Evolutionary conservation across 306 rosid genomes (phyloP).

Genomic region (Castanospermum australe): DNA sequence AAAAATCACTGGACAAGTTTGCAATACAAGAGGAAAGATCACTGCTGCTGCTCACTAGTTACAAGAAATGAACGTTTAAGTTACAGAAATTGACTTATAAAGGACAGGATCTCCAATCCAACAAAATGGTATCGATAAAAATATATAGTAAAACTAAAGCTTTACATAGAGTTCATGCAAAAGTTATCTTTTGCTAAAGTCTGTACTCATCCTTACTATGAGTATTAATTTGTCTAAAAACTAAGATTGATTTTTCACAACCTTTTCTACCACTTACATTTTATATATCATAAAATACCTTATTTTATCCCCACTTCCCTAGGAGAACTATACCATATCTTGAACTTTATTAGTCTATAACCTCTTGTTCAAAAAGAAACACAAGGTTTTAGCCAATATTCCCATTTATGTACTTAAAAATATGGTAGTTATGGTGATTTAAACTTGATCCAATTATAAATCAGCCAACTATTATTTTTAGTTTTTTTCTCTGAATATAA

Average conservation of each 20-base stretch:
- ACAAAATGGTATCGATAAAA: not conserved
- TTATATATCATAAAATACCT: not conserved
- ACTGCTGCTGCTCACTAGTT: not conserved
- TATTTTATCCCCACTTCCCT: not conserved
- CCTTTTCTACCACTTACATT: not conserved
- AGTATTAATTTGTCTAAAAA: not conserved
- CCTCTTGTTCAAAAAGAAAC: not conserved
- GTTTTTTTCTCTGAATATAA: not conserved
- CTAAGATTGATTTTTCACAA: not conserved
- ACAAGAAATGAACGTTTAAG: not conserved
- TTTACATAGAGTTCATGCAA: not conserved
- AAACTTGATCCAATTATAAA: not conserved
- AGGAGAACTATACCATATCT: no score
- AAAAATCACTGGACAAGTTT: not conserved
- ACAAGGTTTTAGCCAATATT: not conserved
- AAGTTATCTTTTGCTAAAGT: not conserved
- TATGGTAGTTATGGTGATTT: not conserved
- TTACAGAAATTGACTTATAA: not conserved
- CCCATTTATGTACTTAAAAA: not conserved
- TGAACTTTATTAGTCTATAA: not conserved
- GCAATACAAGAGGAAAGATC: not conserved
- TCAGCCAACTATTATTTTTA: not conserved
- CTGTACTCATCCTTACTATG: not conserved
- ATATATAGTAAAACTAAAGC: not conserved
- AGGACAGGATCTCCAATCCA: not conserved